Evolutionary conservation across 345 rosid species (phyloP).

Genomic region (Reutealis trisperma): DNA sequence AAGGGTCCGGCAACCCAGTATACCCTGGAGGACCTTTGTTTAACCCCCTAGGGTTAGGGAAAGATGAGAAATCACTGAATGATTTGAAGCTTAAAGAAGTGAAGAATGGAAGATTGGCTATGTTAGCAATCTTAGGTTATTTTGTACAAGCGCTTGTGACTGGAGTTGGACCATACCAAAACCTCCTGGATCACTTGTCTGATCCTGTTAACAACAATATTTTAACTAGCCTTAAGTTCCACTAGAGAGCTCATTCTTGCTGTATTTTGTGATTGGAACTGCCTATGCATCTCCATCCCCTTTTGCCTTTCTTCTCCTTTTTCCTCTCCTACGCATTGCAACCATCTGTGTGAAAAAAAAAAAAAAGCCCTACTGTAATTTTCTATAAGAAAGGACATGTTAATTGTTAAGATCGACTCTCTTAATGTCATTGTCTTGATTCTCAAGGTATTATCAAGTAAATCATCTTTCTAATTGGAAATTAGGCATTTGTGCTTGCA

Average conservation of each 20-base stretch:
- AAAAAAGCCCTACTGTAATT: conserved; percentile 37
- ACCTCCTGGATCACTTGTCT: conserved; percentile 90
- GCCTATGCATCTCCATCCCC: neutral
- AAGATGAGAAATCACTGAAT: conserved; percentile 84
- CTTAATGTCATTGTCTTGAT: neutral
- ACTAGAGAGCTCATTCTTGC: conserved; percentile 35
- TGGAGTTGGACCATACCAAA: conserved; percentile 92
- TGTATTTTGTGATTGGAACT: conserved; percentile 8
- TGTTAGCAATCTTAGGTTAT: conserved; percentile 83
- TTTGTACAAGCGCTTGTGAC: conserved; percentile 81
- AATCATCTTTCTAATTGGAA: too few species aligned
- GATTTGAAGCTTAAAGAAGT: conserved; percentile 94
- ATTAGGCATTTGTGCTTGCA: neutral
- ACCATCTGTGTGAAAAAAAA: conserved; percentile 52
- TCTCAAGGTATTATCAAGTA: neutral
- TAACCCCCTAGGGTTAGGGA: conserved; percentile 91
- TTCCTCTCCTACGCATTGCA: conserved; percentile 28
- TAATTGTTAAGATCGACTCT: conserved; percentile 25
- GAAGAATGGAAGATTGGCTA: conserved; percentile 91
- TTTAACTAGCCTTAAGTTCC: conserved; percentile 95
- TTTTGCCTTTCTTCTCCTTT: conserved; percentile 16
- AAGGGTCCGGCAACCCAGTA: conserved; percentile 82
- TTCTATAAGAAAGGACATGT: conserved; percentile 40
- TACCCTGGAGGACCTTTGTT: conserved; percentile 97
- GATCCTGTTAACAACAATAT: conserved; percentile 94